Conservation (phyloP, 2,329 filamentous ascomycete species). For the Cucurbitaria berberidis region DNA sequence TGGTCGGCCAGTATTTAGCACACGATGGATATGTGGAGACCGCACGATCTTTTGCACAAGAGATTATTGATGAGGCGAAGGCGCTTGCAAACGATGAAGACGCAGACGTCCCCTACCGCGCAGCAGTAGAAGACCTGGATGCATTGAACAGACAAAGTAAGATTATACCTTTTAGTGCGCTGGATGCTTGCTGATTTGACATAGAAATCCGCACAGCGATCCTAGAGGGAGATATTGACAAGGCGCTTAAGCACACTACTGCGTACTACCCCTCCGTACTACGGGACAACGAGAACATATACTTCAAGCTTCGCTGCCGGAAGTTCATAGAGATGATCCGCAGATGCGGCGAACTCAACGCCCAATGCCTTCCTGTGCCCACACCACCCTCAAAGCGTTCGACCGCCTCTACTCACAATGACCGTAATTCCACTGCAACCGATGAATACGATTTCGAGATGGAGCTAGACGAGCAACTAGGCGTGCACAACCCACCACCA, state of each 20-base stretch:
- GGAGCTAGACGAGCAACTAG: slow-evolving; percentile 62
- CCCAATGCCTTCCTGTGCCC: slow-evolving; percentile 31
- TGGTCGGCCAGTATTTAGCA: slow-evolving; percentile 87
- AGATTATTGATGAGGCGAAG: slow-evolving; percentile 75
- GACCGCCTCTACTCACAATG: slow-evolving; percentile 31
- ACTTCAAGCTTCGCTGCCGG: slow-evolving; percentile 85
- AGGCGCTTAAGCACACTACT: slow-evolving; percentile 80
- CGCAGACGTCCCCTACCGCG: slow-evolving; percentile 60
- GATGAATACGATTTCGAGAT: slow-evolving; percentile 63
- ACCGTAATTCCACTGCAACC: slow-evolving; percentile 48
- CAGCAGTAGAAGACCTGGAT: slow-evolving; percentile 81
- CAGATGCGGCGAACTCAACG: slow-evolving; percentile 52
- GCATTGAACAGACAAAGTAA: slow-evolving; percentile 84
- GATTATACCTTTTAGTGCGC: slow-evolving; percentile 29
- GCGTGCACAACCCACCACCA: slow-evolving; percentile 39
- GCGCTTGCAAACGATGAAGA: slow-evolving; percentile 67
- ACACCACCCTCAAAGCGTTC: slow-evolving; percentile 39
- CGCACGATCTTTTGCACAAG: slow-evolving; percentile 82
- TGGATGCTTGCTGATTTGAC: slow-evolving; percentile 7
- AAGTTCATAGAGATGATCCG: slow-evolving; percentile 88
- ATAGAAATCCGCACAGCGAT: slow-evolving; percentile 85
- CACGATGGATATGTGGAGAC: slow-evolving; percentile 97
- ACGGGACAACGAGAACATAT: slow-evolving; percentile 78
- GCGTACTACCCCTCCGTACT: slow-evolving; percentile 82
- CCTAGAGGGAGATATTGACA: slow-evolving; percentile 89